Percentiles rank a stretch among this genome's conserved stretches.
Evolutionary conservation across 306 rosid species (phyloP).

Genomic region (Cicer bijugum): DNA sequence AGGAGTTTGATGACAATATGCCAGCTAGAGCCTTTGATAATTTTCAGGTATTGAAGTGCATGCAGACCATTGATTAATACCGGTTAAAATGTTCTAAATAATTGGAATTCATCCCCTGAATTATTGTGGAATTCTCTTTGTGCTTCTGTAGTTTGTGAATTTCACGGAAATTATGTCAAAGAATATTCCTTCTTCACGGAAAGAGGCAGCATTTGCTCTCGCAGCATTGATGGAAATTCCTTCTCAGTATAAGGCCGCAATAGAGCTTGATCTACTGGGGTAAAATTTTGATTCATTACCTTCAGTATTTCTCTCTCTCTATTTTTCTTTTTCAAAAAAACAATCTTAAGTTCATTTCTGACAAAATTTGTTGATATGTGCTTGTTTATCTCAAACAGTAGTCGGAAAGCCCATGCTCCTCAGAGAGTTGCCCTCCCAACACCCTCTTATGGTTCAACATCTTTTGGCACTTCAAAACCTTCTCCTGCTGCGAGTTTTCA

Average conservation of each 20-base stretch:
- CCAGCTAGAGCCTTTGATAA: slow-evolving; percentile 90
- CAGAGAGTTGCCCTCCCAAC: slow-evolving; percentile 84
- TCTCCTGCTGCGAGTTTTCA: slow-evolving; percentile 51
- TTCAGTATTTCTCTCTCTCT: slow-evolving; percentile 6
- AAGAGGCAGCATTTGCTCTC: slow-evolving; percentile 95
- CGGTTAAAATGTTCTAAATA: slow-evolving; percentile 15
- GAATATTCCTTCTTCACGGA: slow-evolving; percentile 63
- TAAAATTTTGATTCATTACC: slow-evolving; percentile 45
- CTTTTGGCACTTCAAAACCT: slow-evolving; percentile 58
- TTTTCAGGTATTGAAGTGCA: slow-evolving; percentile 66
- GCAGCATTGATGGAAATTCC: slow-evolving; percentile 98
- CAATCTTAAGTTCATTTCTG: slow-evolving; percentile 29
- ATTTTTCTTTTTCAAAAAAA: not conserved
- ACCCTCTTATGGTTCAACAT: slow-evolving; percentile 62
- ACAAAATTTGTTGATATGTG: slow-evolving; percentile 34
- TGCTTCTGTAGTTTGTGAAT: slow-evolving; percentile 76
- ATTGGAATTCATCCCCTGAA: slow-evolving; percentile 34
- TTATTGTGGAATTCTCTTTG: slow-evolving; percentile 29
- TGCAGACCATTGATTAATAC: slow-evolving; percentile 1
- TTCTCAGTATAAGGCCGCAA: slow-evolving; percentile 87
- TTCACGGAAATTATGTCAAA: slow-evolving; percentile 86
- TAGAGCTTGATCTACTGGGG: slow-evolving; percentile 84
- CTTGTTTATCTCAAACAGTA: slow-evolving; percentile 51
- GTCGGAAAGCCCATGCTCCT: slow-evolving; percentile 57
- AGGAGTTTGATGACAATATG: slow-evolving; percentile 90